A percentile compares a stretch with the other conserved stretches of the same genome.
These are phyloP conservation scores for Stachybotrys chartarum DNA, from an alignment of 2,329 filamentous ascomycete species.

Conservation along the genomic window DNA sequence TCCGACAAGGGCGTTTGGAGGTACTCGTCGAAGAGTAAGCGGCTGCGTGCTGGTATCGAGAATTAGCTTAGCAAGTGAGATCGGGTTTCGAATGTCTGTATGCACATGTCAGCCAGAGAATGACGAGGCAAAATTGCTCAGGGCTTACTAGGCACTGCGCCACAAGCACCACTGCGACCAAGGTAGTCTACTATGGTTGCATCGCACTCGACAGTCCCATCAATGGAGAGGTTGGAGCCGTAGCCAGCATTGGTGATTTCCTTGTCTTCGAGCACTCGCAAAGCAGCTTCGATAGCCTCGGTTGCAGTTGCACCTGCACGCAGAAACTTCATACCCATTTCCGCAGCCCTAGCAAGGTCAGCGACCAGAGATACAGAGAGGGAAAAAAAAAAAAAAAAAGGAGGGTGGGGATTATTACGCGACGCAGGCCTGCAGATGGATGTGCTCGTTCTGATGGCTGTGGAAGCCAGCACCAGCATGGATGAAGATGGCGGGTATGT, in stretches of 20 bases:
- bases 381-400: too few species aligned
- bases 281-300: conserved; percentile 83
- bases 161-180: conserved; percentile 87
- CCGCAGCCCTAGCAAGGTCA: conserved; percentile 58
- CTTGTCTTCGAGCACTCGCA: conserved; percentile 82
- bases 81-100: conserved; percentile 84
- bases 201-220: conserved; percentile 90
- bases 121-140: background rate
- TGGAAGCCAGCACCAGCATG: conserved; percentile 95
- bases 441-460: conserved; percentile 74
- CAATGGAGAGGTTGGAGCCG: conserved; percentile 87
- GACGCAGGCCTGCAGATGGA: conserved; percentile 80
- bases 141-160: conserved; percentile 76
- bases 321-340: conserved; percentile 73
- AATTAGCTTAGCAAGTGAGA: conserved; percentile 76
- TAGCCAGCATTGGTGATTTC: conserved; percentile 97
- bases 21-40: conserved; percentile 79
- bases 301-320: conserved; percentile 71
- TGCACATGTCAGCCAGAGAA: conserved; percentile 2
- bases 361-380: background rate
- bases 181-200: conserved; percentile 87
- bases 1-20: conserved; percentile 85
- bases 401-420: conserved; percentile 52
- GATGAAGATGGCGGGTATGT: conserved; percentile 74
- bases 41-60: conserved; percentile 70